phyloP scores from a whole-genome alignment of 306 rosid species.

The Castanospermum australe region DNA sequence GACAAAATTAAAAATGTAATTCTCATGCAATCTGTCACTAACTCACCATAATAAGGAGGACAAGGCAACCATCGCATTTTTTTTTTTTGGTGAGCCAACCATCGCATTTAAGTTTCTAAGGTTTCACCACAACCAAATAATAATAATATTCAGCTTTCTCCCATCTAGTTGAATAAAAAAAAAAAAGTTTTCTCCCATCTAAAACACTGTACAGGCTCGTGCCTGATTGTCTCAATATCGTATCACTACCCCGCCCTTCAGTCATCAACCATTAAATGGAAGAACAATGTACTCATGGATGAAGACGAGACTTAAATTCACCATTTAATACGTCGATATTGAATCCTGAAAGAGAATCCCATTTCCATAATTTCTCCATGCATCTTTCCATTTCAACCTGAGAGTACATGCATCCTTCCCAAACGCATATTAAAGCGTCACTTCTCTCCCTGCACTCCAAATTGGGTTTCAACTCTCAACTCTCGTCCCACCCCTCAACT shows the following conservation, averaged over 20 bases:
- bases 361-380: conserved; percentile 11
- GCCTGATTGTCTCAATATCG: neutral
- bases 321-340: neutral
- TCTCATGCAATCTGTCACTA: neutral
- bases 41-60: neutral
- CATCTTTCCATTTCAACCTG: neutral
- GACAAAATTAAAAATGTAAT: neutral
- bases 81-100: too few relatives aligned
- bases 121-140: neutral
- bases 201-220: neutral
- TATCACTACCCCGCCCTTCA: neutral
- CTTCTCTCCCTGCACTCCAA: neutral
- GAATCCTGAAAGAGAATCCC: conserved; percentile 1
- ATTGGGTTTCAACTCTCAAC: neutral
- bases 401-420: neutral
- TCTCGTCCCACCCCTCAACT: neutral
- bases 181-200: neutral
- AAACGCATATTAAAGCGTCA: neutral
- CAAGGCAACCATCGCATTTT: neutral
- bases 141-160: neutral
- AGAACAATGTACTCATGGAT: neutral
- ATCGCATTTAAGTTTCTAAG: neutral
- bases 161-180: too few relatives aligned
- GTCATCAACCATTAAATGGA: conserved; percentile 1
- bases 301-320: neutral